These are phyloP conservation scores for Astrocystis sublimbata DNA, from an alignment of 495 filamentous ascomycete species.

Conservation along the genomic window DNA sequence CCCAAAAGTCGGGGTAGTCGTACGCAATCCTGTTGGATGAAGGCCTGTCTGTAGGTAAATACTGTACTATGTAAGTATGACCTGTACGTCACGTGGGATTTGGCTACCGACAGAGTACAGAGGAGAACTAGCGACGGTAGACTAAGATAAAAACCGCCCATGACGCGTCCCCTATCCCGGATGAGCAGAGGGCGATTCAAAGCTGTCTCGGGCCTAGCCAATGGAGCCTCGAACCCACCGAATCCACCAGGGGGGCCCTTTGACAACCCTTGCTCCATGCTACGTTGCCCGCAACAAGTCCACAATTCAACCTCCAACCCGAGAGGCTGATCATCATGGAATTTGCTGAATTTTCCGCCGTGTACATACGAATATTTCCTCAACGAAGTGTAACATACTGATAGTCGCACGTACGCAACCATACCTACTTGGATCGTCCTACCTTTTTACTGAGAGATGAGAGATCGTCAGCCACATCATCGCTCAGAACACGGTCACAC, in stretches of 20 bases:
- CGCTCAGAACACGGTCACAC: too few relatives aligned
- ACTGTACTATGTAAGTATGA: too few relatives aligned
- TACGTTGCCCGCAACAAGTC: constrained; percentile 13
- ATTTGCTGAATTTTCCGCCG: too few relatives aligned
- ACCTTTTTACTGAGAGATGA: too few relatives aligned
- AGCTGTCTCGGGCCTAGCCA: neutral
- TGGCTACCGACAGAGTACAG: neutral
- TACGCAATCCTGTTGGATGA: neutral
- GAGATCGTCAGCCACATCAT: too few relatives aligned
- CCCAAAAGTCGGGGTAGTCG: neutral
- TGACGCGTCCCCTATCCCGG: constrained; percentile 8
- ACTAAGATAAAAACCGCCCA: constrained; percentile 3
- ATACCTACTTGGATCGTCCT: too few relatives aligned
- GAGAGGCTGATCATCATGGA: constrained; percentile 2
- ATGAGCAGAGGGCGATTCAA: constrained; percentile 7
- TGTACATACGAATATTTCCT: too few relatives aligned
- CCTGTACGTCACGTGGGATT: constrained; percentile 6
- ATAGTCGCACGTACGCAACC: too few relatives aligned
- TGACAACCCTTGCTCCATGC: neutral
- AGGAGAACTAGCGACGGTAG: neutral
- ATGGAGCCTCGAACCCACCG: neutral
- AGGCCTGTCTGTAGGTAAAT: too few relatives aligned
- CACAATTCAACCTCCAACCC: neutral
- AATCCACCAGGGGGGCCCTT: neutral
- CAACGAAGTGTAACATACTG: too few relatives aligned